Evolutionary conservation across 352 stramenopile genomes (phyloP), one percentile per base, ranked within the genome.

Genomic region (Pythium aquatile): DNA sequence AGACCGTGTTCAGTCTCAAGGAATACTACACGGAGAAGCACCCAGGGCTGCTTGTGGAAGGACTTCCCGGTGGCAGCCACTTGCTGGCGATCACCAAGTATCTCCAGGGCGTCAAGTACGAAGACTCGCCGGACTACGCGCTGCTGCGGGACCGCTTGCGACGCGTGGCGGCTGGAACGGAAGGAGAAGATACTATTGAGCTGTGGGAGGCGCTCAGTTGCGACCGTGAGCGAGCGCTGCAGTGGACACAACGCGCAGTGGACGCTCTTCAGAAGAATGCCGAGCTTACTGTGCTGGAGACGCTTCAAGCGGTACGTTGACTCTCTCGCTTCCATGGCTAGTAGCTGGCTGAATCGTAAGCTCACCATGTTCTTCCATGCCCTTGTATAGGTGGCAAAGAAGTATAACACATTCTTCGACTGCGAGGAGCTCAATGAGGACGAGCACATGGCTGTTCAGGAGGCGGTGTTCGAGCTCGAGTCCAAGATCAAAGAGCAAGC

Each of bases 11-110:
- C 33, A 78, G 69, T 29, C 65, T 96, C 5, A 96, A 96, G 63
- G 85, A 92, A 60, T 86, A 90, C 62, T 96, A 88, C 63, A 93
- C 85, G 5, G 85, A 94, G 74, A 81, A 74, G 49, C 78, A 80
- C 30, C 84, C 84, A 6, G 74, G 65, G 24, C 63, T 93, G 48
- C 56, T 96, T 30, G 79, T 96, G 1, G 84, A 96, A 61, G 83
- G 83, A 7, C 74, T 96, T 1, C 70, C 79, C 7, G 87, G 87
- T 16, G 83, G 81, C 6, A 68, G 71, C 2, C 83, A 93, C 54
- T 66, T 96, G 46, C 55, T 94, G 24, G 81, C 76, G 28, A 87
- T 96, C 55, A 88, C 92, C 65, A 79, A 88, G 54, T 91, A 94
- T 60, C 40, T 96, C 1, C 73, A 87, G 37, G 80, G 73, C 17